Conservation (phyloP, 768 basidiomycete species). For the Tephrocybe sp. region DNA sequence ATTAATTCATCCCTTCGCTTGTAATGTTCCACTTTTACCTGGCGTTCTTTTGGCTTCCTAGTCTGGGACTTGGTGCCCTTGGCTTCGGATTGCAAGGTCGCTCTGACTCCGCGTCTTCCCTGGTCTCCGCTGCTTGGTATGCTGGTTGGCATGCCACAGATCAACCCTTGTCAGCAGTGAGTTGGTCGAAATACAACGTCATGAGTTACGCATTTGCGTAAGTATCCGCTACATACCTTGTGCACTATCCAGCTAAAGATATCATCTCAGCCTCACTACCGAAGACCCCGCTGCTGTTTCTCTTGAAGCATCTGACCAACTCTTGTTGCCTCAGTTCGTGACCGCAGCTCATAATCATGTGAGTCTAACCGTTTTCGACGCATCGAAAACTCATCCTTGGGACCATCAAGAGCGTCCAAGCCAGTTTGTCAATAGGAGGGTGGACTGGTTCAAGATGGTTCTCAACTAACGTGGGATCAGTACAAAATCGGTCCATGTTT, state of each 20-base stretch:
- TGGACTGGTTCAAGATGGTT: conserved; percentile 67
- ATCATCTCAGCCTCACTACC: conserved; percentile 34
- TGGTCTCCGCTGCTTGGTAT: conserved; percentile 44
- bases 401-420: conserved; percentile 53
- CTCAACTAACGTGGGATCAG: conserved; percentile 56
- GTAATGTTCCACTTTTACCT: conserved; percentile 7
- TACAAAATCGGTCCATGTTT: conserved; percentile 56
- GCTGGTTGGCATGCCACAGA: conserved; percentile 44
- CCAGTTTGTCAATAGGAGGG: conserved; percentile 63
- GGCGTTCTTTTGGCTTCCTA: neutral
- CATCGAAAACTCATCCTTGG: neutral
- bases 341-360: conserved; percentile 40
- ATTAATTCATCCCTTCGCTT: neutral
- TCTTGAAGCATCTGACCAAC: conserved; percentile 41
- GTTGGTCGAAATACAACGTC: conserved; percentile 52
- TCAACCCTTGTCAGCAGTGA: conserved; percentile 43
- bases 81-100: neutral
- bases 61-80: conserved; percentile 1
- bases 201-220: conserved; percentile 66
- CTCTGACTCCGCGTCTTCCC: conserved; percentile 10
- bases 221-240: conserved; percentile 23
- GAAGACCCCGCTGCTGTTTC: conserved; percentile 33
- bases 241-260: conserved; percentile 2
- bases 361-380: conserved; percentile 28
- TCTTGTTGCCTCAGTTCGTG: conserved; percentile 58